Evolutionary conservation across 148 eudicot genomes (phyloP), one percentile per base, ranked within the genome.

Genomic region (Chenopodium suecicum): DNA sequence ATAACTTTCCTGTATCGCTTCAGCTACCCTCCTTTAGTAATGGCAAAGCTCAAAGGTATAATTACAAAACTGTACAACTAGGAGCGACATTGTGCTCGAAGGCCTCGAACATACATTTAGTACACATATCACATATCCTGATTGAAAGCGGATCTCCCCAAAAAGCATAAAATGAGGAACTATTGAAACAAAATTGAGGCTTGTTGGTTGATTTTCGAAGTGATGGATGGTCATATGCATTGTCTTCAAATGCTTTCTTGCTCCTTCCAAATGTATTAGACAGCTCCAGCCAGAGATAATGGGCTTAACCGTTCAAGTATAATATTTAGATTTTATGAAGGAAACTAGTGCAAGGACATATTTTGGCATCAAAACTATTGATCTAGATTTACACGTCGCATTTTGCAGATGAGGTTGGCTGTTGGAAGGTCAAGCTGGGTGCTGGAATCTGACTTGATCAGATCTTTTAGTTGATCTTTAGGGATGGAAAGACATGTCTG

Each of bases 401-500:
- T 88, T 81, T 86, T 88, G 79, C 88, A 88, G 27, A 88, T 86
- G 22, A 88, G 86, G 76, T 83, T 83, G 54, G 90, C 90, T 2
- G 88, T 81, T 11, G 90, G 85, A 75, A 84, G 73, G 67, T 88
- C 90, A 19, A 88, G 86, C 77, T 88, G 75, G 75, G 34, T 81
- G 74, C 66, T 83, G 32, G 92, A 86, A 71, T 92, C 97, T 9
- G 97, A 83, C 65, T 79, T 92, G 41, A 95, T 69, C 17, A 95
- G 82, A 77, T 95, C 99, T 82, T 83, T 91, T 79, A 95, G 82
- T 83, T 92, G 91, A 67, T 95, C 97, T 81, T 90, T 89, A 50
- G 94, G 95, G 63, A 91, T 86, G 16, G 99, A 92, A 74, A 94
- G 90, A 81, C 99, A 95, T 27, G 91, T 86, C 54, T 93, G 97